These are phyloP conservation scores for Cyclotella choctawhatcheeana DNA, from an alignment of 108 stramenopile species.

Conservation along the genomic window DNA sequence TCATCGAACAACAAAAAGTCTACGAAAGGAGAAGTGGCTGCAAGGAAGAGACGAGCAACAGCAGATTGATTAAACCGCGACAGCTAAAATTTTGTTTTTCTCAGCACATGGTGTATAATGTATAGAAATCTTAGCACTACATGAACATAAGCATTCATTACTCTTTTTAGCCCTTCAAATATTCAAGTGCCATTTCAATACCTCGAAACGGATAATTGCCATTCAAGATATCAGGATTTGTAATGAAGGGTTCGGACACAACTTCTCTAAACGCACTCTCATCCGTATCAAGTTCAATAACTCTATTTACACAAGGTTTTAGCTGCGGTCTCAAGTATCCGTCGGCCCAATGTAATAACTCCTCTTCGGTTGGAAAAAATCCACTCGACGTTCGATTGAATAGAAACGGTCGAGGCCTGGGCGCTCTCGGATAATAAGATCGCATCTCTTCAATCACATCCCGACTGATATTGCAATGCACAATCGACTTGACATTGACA, in stretches of 20 bases:
- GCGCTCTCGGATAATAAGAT: constrained; percentile 17
- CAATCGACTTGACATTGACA: constrained; percentile 10
- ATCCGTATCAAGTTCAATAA: constrained; percentile 25
- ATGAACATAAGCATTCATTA: background rate
- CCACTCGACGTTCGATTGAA: constrained; percentile 2
- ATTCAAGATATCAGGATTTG: constrained; percentile 22
- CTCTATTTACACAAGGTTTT: constrained; percentile 22
- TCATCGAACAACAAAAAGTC: too few species aligned
- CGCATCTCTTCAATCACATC: constrained; percentile 26
- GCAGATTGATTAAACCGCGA: too few species aligned
- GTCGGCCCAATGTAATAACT: constrained; percentile 20
- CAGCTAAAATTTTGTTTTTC: too few species aligned
- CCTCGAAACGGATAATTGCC: constrained; percentile 23
- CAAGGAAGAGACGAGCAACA: too few species aligned
- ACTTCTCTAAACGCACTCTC: constrained; percentile 9
- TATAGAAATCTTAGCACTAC: too few species aligned
- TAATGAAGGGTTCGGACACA: constrained; percentile 20
- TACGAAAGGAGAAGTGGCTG: too few species aligned
- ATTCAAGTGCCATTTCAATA: constrained; percentile 9
- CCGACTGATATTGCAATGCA: constrained; percentile 19
- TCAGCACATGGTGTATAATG: too few species aligned
- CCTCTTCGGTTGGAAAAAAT: constrained; percentile 23
- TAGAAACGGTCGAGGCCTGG: constrained; percentile 8
- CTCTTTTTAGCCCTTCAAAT: background rate
- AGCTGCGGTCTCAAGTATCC: constrained; percentile 19